A percentile compares a stretch with the other conserved stretches of the same genome.
phyloP scores from a whole-genome alignment of 2,329 filamentous ascomycete species.

The Kalmusia sp. region DNA sequence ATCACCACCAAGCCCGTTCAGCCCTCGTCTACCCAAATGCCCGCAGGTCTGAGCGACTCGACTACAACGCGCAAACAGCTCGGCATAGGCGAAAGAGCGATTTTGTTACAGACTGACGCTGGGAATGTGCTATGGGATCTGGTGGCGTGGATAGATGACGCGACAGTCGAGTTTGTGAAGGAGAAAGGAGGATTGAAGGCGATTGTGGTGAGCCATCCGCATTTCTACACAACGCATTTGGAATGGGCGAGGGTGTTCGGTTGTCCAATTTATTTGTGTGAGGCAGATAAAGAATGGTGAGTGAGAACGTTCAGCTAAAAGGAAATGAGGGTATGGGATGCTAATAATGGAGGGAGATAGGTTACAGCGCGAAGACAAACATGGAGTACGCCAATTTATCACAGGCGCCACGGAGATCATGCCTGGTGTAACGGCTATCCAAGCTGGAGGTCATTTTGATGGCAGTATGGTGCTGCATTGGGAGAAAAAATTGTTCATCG shows the following conservation, averaged over 20 bases:
- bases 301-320: too few species aligned
- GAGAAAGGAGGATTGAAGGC: slow-evolving; percentile 70
- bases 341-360: too few species aligned
- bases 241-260: slow-evolving; percentile 74
- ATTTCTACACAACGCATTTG: slow-evolving; percentile 80
- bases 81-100: slow-evolving; percentile 77
- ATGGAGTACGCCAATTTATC: slow-evolving; percentile 56
- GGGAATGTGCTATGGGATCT: slow-evolving; percentile 86
- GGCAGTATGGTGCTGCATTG: slow-evolving; percentile 74
- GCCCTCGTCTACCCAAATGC: slow-evolving; percentile 21
- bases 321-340: too few species aligned
- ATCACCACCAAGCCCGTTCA: slow-evolving; percentile 49
- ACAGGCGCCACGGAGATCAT: slow-evolving; percentile 47
- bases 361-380: slow-evolving; percentile 59
- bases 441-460: slow-evolving; percentile 80
- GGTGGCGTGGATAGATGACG: slow-evolving; percentile 71
- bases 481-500: slow-evolving; percentile 66
- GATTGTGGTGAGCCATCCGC: slow-evolving; percentile 79
- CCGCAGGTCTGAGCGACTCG: slow-evolving; percentile 45
- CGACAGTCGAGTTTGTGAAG: slow-evolving; percentile 66
- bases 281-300: slow-evolving; percentile 68
- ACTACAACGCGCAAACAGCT: slow-evolving; percentile 55
- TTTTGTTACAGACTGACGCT: slow-evolving; percentile 68
- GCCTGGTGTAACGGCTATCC: slow-evolving; percentile 66
- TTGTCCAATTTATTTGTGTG: slow-evolving; percentile 73